Evolutionary conservation across 2,329 filamentous ascomycete species (phyloP).

Genomic region (Sporothrix brunneoviolacea): DNA sequence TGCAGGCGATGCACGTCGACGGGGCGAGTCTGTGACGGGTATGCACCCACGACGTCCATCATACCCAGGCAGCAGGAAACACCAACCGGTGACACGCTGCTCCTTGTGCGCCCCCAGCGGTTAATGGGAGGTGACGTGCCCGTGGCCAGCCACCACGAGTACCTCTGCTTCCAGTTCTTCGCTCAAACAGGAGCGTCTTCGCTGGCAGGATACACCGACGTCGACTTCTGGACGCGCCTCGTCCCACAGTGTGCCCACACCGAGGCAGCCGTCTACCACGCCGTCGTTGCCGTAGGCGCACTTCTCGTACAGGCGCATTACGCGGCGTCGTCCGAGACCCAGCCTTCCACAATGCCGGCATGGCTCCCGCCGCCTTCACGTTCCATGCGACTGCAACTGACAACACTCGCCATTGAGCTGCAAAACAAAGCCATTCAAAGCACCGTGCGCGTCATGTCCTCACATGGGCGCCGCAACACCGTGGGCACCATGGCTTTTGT

Average conservation of each 20-base stretch:
- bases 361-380: too few relatives aligned
- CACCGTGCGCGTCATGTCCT: not conserved
- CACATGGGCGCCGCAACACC: not conserved
- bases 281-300: not conserved
- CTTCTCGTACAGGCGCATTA: too few relatives aligned
- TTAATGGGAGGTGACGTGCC: not conserved
- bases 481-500: not conserved
- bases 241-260: not conserved
- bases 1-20: conserved; percentile 8
- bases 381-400: too few relatives aligned
- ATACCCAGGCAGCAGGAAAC: too few relatives aligned
- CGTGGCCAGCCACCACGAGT: not conserved
- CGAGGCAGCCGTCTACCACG: conserved; percentile 1
- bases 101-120: not conserved
- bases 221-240: conserved; percentile 5
- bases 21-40: conserved; percentile 3
- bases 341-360: too few relatives aligned
- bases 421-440: conserved; percentile 3
- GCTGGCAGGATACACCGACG: not conserved
- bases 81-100: too few relatives aligned
- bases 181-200: not conserved
- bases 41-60: not conserved
- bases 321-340: too few relatives aligned
- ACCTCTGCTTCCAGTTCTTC: conserved; percentile 5
- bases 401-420: not conserved